Percentiles rank a stretch among this genome's conserved stretches.
phyloP scores from a whole-genome alignment of 176 grass and related monocot genomes.

The Oryza nivara region DNA sequence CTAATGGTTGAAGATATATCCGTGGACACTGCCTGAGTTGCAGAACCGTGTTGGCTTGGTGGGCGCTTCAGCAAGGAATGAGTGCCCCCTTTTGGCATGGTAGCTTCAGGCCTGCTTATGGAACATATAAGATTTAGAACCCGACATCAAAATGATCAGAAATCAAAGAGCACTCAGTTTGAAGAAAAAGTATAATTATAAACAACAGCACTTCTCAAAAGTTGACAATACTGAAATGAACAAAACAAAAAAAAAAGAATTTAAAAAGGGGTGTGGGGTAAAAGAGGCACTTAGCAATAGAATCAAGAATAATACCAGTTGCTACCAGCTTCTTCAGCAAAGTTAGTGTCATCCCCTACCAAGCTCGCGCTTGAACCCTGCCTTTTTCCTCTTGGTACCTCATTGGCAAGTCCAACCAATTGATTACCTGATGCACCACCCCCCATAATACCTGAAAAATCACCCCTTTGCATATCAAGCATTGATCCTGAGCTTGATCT shows the following conservation, averaged over 20 bases:
- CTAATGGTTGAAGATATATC: slow-evolving; percentile 47
- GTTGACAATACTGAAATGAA: too few relatives aligned
- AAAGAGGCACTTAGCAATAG: slow-evolving; percentile 18
- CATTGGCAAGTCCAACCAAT: slow-evolving; percentile 49
- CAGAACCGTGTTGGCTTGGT: slow-evolving; percentile 35
- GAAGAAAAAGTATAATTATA: not conserved
- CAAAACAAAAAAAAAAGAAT: not conserved
- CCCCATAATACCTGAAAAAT: slow-evolving; percentile 55
- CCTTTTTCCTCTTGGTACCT: slow-evolving; percentile 50
- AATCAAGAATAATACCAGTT: slow-evolving; percentile 60
- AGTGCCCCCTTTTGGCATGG: slow-evolving; percentile 48
- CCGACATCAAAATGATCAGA: not conserved
- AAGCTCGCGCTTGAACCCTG: slow-evolving; percentile 52
- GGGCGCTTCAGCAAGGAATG: slow-evolving; percentile 54
- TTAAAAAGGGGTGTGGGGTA: not conserved
- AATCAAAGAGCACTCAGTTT: not conserved
- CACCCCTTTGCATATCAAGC: slow-evolving; percentile 75
- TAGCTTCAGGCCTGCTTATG: slow-evolving; percentile 53
- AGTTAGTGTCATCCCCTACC: slow-evolving; percentile 44
- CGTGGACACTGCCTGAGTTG: slow-evolving; percentile 33
- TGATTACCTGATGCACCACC: slow-evolving; percentile 42
- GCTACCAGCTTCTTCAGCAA: slow-evolving; percentile 44
- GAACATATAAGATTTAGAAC: slow-evolving; percentile 30
- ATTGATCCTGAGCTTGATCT: slow-evolving; percentile 62
- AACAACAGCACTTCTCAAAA: not conserved